Percentiles rank a stretch among this genome's conserved stretches.
These are phyloP conservation scores for Pythium rishiriense DNA, from an alignment of 352 stramenopile species.

Conservation along the genomic window DNA sequence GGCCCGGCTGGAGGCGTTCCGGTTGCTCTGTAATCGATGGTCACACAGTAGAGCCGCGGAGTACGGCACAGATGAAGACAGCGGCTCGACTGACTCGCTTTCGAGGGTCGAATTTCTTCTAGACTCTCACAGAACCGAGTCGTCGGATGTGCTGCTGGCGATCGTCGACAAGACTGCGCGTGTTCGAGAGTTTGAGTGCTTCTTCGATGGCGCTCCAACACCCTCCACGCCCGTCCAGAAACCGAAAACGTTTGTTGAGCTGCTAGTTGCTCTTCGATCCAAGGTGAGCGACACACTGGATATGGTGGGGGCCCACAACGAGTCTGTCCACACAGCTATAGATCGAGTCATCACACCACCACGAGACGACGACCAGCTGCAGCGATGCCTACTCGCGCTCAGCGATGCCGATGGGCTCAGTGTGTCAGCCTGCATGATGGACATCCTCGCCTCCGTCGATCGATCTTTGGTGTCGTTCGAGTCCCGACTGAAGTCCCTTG, in stretches of 20 bases:
- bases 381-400: slow-evolving; percentile 39
- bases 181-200: slow-evolving; percentile 6
- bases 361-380: background rate
- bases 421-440: slow-evolving; percentile 61
- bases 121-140: too few species aligned
- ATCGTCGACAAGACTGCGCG: slow-evolving; percentile 18
- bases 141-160: background rate
- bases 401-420: slow-evolving; percentile 61
- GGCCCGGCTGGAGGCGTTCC: slow-evolving; percentile 24
- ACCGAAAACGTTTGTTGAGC: slow-evolving; percentile 18
- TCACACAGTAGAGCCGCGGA: slow-evolving; percentile 19
- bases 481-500: slow-evolving; percentile 34
- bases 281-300: background rate
- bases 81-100: background rate
- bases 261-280: background rate
- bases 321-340: background rate
- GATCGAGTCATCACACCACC: background rate
- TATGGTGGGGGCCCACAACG: background rate
- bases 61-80: background rate
- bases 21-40: slow-evolving; percentile 29
- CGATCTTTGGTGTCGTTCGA: slow-evolving; percentile 41
- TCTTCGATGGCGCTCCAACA: background rate
- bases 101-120: slow-evolving; percentile 5
- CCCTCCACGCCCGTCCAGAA: background rate
- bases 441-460: slow-evolving; percentile 44